Base-by-base conservation (phyloP, 2,329 filamentous ascomycete species). In the Chrysoporthe deuterocubensis region DNA sequence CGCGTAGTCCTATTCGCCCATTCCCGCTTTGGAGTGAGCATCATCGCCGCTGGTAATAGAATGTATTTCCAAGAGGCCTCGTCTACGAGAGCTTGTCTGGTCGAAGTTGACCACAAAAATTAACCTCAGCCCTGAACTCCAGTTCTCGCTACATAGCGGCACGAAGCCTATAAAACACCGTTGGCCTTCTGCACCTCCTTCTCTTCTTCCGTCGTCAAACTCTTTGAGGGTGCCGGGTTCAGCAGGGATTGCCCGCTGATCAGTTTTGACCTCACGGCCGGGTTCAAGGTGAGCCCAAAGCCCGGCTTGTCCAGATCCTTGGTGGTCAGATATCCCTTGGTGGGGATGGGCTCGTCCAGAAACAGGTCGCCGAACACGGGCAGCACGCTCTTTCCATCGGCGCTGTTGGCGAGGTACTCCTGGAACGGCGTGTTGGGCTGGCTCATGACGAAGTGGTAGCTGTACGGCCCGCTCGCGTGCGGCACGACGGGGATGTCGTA, bases 401-500 rank as follows among this genome's bases (percentile, higher is more conserved):
- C 88, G 2, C 93, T 97, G 81, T 97, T 97, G 73, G 94, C 94
- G 34, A 97, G 86, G 76, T 97, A 97, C 80, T 97, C 94, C 79
- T 97, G 94, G 85, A 97, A 97, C 5, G 94, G 94, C 16, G 91
- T 92, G 81, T 97, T 97, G 71, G 92, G 89, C 80, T 97, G 94
- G 57, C 93, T 96, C 70, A 97, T 90, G 72, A 97, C 94, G 76
- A 96, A 97, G 81, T 97, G 94, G 81, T 97, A 97, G 75, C 92
- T 96, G 82, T 97, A 97, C 3, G 94, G 92, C 1, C 94, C 94
- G 70, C 92, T 96, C 57, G 94, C 94, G 77, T 97, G 94, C n/a
- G 94, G 94, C 16, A 97, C 93, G 18, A 97, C 94, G 14, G 94
- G 94, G 69, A 97, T 92, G 76, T 97, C 94, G 79, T 97, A 97